A percentile compares a stretch with the other conserved stretches of the same genome.
Evolutionary conservation across 2,329 filamentous ascomycete genomes (phyloP).

Genomic region (Penicillium nordicum): DNA sequence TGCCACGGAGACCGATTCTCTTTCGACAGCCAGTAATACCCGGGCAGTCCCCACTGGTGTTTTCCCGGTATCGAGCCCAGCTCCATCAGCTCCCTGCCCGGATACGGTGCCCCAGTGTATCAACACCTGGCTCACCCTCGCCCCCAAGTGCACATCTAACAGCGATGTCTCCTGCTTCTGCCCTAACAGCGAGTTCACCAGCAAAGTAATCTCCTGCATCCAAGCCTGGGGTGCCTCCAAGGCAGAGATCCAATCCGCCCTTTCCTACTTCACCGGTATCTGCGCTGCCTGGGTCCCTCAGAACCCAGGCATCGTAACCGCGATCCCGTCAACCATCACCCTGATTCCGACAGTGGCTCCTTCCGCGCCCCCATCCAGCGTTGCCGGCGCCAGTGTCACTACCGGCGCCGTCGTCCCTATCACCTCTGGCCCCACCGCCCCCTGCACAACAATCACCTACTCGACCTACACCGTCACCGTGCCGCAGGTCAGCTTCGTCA

Average conservation of each 20-base stretch:
- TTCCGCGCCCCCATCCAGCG: slow-evolving; percentile 49
- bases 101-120: slow-evolving; percentile 78
- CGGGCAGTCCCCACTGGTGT: background rate
- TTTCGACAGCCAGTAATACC: slow-evolving; percentile 5
- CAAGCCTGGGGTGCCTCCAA: slow-evolving; percentile 68
- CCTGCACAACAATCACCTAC: slow-evolving; percentile 43
- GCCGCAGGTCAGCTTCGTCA: slow-evolving; percentile 44
- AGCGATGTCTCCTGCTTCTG: slow-evolving; percentile 83
- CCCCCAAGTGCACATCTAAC: slow-evolving; percentile 75
- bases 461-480: slow-evolving; percentile 44
- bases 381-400: slow-evolving; percentile 43
- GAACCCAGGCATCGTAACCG: slow-evolving; percentile 84
- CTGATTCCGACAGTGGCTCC: slow-evolving; percentile 41
- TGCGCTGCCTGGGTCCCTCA: slow-evolving; percentile 69
- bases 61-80: slow-evolving; percentile 27
- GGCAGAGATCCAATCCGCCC: slow-evolving; percentile 64
- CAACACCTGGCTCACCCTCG: slow-evolving; percentile 77
- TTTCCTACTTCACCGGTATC: slow-evolving; percentile 86
- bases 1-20: slow-evolving; percentile 15
- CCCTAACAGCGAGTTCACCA: slow-evolving; percentile 70
- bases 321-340: slow-evolving; percentile 61
- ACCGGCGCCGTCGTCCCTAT: slow-evolving; percentile 19
- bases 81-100: slow-evolving; percentile 51
- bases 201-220: slow-evolving; percentile 77
- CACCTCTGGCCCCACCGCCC: slow-evolving; percentile 26